A percentile compares a stretch with the other conserved stretches of the same genome.
phyloP scores from a whole-genome alignment of 2,329 filamentous ascomycete genomes.

The Pseudogymnoascus pannorum region DNA sequence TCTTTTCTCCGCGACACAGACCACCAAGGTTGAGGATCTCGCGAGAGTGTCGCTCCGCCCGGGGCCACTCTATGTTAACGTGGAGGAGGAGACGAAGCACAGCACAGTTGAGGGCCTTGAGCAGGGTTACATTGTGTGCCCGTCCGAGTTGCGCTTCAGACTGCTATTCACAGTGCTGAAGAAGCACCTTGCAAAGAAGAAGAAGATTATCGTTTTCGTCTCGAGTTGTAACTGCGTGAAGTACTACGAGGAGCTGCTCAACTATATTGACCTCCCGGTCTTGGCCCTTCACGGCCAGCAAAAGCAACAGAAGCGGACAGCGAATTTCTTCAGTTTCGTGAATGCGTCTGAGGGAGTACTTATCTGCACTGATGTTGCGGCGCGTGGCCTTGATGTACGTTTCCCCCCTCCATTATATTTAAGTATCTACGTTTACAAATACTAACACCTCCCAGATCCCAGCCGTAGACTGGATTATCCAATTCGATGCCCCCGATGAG shows the following conservation, averaged over 20 bases:
- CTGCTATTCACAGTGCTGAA: conserved; percentile 92
- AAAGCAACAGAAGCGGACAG: conserved; percentile 98
- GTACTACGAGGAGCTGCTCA: conserved; percentile 90
- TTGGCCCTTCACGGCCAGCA: conserved; percentile 88
- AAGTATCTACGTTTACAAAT: conserved; percentile 17
- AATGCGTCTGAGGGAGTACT: conserved; percentile 79
- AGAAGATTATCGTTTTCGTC: conserved; percentile 95
- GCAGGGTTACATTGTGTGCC: conserved; percentile 91
- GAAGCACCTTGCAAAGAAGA: conserved; percentile 72
- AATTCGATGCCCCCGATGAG: conserved; percentile 92
- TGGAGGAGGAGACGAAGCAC: conserved; percentile 82
- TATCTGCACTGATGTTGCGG: conserved; percentile 95
- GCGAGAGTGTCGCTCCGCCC: conserved; percentile 87
- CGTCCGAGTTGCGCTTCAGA: conserved; percentile 87
- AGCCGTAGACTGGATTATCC: conserved; percentile 90
- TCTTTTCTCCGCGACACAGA: conserved; percentile 98
- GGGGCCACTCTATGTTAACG: conserved; percentile 93
- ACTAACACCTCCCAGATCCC: conserved; percentile 54
- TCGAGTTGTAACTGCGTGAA: conserved; percentile 89
- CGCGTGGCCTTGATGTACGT: conserved; percentile 78
- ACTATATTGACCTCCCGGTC: conserved; percentile 92
- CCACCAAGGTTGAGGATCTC: conserved; percentile 95
- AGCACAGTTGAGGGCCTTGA: conserved; percentile 90
- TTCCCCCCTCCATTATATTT: neutral
- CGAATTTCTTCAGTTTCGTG: conserved; percentile 95